Percentiles rank a stretch among this genome's conserved stretches.
These are phyloP conservation scores for Backusella sp. DNA, from an alignment of 192 early-diverging fungal genomes.

Conservation along the genomic window DNA sequence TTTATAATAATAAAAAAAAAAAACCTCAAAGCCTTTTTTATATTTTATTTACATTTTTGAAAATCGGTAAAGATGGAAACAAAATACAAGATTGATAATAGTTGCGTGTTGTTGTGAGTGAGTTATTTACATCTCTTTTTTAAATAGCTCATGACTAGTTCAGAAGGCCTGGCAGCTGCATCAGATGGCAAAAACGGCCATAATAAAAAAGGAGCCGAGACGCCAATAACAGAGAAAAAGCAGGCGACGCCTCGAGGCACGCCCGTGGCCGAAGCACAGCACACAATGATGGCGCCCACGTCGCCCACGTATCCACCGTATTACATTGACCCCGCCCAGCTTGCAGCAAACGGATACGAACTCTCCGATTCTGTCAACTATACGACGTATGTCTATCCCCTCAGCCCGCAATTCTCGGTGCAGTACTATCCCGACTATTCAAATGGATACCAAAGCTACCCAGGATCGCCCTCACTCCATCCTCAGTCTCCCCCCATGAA, in stretches of 20 bases:
- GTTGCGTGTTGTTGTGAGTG: not conserved
- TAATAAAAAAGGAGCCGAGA: conserved; percentile 1
- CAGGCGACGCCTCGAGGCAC: not conserved
- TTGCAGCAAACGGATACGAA: conserved; percentile 18
- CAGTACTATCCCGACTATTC: conserved; percentile 42
- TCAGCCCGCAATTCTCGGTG: conserved; percentile 41
- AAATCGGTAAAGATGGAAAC: not conserved
- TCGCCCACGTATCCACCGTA: conserved; percentile 21
- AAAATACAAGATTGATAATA: not conserved
- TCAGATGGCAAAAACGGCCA: conserved; percentile 7
- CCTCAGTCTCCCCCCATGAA: conserved; percentile 44
- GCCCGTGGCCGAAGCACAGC: not conserved
- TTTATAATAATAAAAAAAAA: not conserved
- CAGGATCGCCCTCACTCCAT: conserved; percentile 44
- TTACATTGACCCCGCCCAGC: conserved; percentile 14
- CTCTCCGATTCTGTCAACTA: conserved; percentile 14
- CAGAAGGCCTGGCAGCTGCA: not conserved
- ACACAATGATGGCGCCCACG: not conserved
- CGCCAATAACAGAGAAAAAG: not conserved
- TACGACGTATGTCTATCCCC: conserved; percentile 35
- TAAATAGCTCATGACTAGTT: conserved; percentile 4
- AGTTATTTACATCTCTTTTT: not conserved
- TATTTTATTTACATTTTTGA: not conserved
- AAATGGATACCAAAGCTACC: conserved; percentile 38
- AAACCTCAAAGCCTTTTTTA: not conserved